phyloP scores from a whole-genome alignment of 2,329 filamentous ascomycete genomes.

The Cladosporium sp. region DNA sequence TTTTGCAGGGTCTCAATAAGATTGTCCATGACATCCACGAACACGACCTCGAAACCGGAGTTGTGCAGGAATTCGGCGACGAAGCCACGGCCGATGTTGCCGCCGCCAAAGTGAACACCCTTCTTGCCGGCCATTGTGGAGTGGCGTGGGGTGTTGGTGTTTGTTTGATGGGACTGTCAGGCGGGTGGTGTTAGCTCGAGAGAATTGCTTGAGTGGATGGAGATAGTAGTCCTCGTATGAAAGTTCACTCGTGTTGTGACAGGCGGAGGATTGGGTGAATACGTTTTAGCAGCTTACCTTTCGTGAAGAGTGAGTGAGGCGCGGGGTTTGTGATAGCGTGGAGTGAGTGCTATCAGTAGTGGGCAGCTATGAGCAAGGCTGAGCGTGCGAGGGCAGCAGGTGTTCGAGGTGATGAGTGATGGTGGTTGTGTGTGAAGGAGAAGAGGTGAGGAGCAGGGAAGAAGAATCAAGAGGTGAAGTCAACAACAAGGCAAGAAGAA shows the following conservation, averaged over 20 bases:
- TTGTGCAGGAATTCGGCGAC: conserved; percentile 91
- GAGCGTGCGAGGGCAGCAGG: neutral
- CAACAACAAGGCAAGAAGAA: conserved; percentile 4
- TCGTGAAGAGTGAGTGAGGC: neutral
- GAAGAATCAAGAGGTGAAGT: neutral
- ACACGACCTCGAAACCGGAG: conserved; percentile 93
- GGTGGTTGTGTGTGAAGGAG: neutral
- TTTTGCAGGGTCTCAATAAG: conserved; percentile 79
- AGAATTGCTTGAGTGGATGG: neutral
- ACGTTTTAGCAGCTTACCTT: neutral
- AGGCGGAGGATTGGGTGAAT: neutral
- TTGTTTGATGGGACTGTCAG: neutral
- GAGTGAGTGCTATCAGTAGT: neutral
- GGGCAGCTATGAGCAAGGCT: neutral
- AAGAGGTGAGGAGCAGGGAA: conserved; percentile 2
- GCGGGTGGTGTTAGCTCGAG: neutral
- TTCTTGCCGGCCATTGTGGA: conserved; percentile 44
- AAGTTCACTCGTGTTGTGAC: neutral
- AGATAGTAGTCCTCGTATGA: neutral
- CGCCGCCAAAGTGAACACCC: conserved; percentile 55
- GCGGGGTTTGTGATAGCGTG: neutral
- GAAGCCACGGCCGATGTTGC: conserved; percentile 64
- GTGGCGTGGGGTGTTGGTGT: conserved; percentile 15
- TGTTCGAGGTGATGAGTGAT: conserved; percentile 1
- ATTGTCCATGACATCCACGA: conserved; percentile 86